Conservation (phyloP, 768 basidiomycete species). For the Pleurotus citrinopileatus region DNA sequence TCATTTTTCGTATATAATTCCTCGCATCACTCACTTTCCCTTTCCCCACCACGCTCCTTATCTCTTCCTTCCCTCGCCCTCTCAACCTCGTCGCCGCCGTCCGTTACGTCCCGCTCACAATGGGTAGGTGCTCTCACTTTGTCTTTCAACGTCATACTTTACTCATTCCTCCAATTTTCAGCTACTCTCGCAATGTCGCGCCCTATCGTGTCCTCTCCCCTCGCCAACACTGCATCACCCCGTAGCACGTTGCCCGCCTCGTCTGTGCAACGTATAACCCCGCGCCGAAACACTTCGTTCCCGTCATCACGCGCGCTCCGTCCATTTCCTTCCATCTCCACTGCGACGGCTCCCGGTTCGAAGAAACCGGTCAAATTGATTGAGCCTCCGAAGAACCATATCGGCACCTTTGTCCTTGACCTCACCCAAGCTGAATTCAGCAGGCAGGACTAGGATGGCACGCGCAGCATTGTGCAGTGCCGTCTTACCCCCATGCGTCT, state of each 20-base stretch:
- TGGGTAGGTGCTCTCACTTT: conserved; percentile 31
- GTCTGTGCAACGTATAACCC: conserved; percentile 28
- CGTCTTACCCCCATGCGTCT: not conserved
- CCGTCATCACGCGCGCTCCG: conserved; percentile 73
- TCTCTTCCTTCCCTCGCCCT: conserved; percentile 7
- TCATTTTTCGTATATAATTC: conserved; percentile 27
- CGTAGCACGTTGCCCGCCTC: conserved; percentile 15
- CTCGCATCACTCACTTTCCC: conserved; percentile 11
- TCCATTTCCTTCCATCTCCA: conserved; percentile 69
- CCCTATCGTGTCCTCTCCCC: conserved; percentile 61
- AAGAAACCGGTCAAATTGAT: conserved; percentile 71
- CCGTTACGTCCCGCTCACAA: conserved; percentile 18
- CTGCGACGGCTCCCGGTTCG: conserved; percentile 30
- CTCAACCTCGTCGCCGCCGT: not conserved
- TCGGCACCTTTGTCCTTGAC: conserved; percentile 69
- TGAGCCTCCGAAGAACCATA: conserved; percentile 71
- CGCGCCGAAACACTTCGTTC: conserved; percentile 53
- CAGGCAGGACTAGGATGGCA: conserved; percentile 42
- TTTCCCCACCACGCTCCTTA: conserved; percentile 3
- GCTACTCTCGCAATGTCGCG: conserved; percentile 42
- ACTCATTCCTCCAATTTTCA: conserved; percentile 17
- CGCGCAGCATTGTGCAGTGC: not conserved
- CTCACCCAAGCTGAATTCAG: conserved; percentile 83
- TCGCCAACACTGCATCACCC: conserved; percentile 42
- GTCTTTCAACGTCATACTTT: not conserved